phyloP scores from a whole-genome alignment of 2,329 filamentous ascomycete species.

The Davidsoniella neocaledoniae region DNA sequence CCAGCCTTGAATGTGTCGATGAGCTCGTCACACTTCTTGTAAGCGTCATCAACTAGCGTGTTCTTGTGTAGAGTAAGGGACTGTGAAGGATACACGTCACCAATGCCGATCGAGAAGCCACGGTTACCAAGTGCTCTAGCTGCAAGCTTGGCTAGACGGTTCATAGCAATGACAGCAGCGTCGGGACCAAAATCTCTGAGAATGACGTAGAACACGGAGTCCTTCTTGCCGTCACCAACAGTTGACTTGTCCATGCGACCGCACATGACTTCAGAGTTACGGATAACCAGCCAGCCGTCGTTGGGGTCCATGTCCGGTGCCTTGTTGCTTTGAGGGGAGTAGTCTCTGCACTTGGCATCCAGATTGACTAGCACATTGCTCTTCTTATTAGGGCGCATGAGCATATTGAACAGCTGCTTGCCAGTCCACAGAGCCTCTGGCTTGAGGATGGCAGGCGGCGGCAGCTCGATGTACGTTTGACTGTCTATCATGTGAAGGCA shows the following conservation, averaged over 20 bases:
- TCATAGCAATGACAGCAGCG: conserved; percentile 81
- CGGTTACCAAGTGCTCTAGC: conserved; percentile 76
- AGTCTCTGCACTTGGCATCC: conserved; percentile 81
- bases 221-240: conserved; percentile 93
- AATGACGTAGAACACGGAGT: conserved; percentile 93
- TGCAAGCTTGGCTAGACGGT: conserved; percentile 76
- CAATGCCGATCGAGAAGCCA: conserved; percentile 92
- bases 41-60: conserved; percentile 58
- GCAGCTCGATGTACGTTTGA: conserved; percentile 61
- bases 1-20: conserved; percentile 68
- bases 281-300: conserved; percentile 80
- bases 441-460: conserved; percentile 71
- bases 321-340: conserved; percentile 40
- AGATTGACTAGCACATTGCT: conserved; percentile 76
- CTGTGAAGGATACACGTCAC: conserved; percentile 74
- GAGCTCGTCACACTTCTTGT: conserved; percentile 64
- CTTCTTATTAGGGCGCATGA: conserved; percentile 77
- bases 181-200: conserved; percentile 87
- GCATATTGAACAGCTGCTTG: conserved; percentile 85
- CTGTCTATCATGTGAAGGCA: conserved; percentile 89
- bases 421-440: conserved; percentile 86
- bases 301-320: conserved; percentile 62
- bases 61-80: conserved; percentile 57
- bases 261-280: conserved; percentile 95
- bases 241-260: conserved; percentile 96